Base-by-base conservation (phyloP, 805 yeast species). In the Yarrowia deformans region DNA sequence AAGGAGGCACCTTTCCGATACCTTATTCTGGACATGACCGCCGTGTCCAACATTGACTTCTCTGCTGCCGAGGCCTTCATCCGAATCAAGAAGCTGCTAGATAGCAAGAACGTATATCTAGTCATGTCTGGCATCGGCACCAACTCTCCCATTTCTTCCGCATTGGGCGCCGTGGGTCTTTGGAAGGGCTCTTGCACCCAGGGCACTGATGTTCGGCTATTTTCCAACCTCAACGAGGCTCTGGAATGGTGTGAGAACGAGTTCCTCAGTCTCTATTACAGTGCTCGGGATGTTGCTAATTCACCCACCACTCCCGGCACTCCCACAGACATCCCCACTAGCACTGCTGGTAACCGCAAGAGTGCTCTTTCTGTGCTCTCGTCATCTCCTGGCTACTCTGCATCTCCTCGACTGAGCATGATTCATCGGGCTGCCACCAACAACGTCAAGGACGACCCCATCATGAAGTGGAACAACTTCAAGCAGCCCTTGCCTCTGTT, bases 241-340 rank as follows among this genome's bases (percentile, higher is more conserved):
- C 83, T 95, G 52, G 98, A 95, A 78, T 94, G 97, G 97, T 92
- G 98, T 81, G 99, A 95, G 77, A 94, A 95, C 79, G 88, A 89
- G 73, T 92, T 93, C 73, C 82, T 95, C 74, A 82, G 85, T 64
- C 85, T 87, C 37, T 89, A 88, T 76, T 87, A 83, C 72, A 80
- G 72, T 37, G 78, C 80, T 69, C 73, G 79, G 32, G 78, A 77
- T 34, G 50, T 35, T 4, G 45, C 69, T 19, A 13, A 43, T 9
- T 60, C 71, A 1, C 56, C 58, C n/a, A 37, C 52, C 12, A 48
- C 52, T 18, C 56, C 58, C 6, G 52, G 49, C 2, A 14, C 42
- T 1, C 43, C 55, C 29, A 48, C 56, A 8, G 45, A 48, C 16
- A 61, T 46, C 34, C 67, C 67, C 43, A 46, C 10, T 23, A 61